Conservation (phyloP, 768 basidiomycete genomes). For the Rhizopogon sp. region DNA sequence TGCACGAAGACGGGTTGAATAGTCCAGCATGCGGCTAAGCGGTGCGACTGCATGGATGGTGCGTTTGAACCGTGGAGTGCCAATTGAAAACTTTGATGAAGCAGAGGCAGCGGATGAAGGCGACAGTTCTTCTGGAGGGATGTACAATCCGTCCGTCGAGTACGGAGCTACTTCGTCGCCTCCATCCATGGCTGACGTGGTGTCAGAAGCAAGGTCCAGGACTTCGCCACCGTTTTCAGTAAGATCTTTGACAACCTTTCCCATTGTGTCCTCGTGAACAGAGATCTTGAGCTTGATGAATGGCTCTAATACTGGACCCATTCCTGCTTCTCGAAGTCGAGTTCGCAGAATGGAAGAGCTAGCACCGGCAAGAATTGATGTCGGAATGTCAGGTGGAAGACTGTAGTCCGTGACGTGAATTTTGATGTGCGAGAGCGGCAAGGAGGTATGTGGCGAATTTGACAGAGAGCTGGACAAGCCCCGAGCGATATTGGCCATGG, state of each 20-base stretch:
- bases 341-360: conserved; percentile 60
- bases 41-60: conserved; percentile 71
- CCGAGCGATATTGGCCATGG: conserved; percentile 51
- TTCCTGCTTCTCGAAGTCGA: conserved; percentile 54
- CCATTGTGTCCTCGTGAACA: conserved; percentile 61
- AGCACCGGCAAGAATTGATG: conserved; percentile 62
- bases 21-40: conserved; percentile 78
- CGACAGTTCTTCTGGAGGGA: conserved; percentile 73
- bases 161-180: conserved; percentile 40
- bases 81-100: conserved; percentile 21
- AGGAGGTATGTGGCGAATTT: conserved; percentile 72
- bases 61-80: conserved; percentile 45
- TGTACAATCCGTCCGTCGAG: conserved; percentile 60
- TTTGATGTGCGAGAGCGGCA: conserved; percentile 61
- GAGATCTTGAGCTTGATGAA: conserved; percentile 66
- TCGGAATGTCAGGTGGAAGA: conserved; percentile 35
- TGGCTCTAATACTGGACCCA: conserved; percentile 77
- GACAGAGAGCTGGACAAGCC: conserved; percentile 71
- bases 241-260: conserved; percentile 80
- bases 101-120: conserved; percentile 49
- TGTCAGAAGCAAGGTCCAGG: conserved; percentile 54
- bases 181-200: conserved; percentile 26
- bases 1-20: conserved; percentile 71
- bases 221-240: conserved; percentile 81
- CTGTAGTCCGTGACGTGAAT: conserved; percentile 47